Evolutionary conservation across 495 filamentous ascomycete species (phyloP), one percentile per base, ranked within the genome.

Genomic region (Aspergillus wentii): DNA sequence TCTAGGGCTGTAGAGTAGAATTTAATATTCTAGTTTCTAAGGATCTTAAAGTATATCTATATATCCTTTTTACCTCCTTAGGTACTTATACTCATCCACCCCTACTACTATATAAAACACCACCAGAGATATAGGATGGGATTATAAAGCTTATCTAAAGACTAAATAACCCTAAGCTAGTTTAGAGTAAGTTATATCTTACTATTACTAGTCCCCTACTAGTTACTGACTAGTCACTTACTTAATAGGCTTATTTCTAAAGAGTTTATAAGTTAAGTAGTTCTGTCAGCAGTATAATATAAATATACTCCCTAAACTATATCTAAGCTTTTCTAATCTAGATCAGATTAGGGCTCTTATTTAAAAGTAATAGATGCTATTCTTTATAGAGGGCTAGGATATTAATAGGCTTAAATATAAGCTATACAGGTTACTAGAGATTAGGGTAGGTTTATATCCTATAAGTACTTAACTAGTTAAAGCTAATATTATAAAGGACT

Each of bases 121-220:
- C 42, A 29, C 30, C 39, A 22, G 0, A 22, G 17, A 44, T 44
- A 15, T 25, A 35, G 8, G 15, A 34, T 8, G 21, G 30, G n/a
- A 17, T 44, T 4, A 29, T n/a, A 29, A 39, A 34, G 17, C 4
- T 31, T 22, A 44, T 44, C 28, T 0, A 19, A 18, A 27, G 38
- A 10, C 26, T 38, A 10, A n/a, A 15, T 5, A 34, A 38, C 11
- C 34, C 41, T 18, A 33, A 8, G 11, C 3, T 32, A 5, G 38
- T 34, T 17, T 38, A 27, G 28, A 34, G 41, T 38, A 44, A 38
- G 34, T 35, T n/a, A n/a, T n/a, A n/a, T n/a, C n/a, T n/a, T n/a
- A n/a, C n/a, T 35, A 16, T 40, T 35, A 13, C 16, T 10, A 40
- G 40, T 1, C 17, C 19, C 20, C 31, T 38, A 13, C 4, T 9